Percentiles rank a stretch among this genome's conserved stretches.
These are phyloP conservation scores for Syzygium aqueum DNA, from an alignment of 345 rosid genomes.

Conservation along the genomic window DNA sequence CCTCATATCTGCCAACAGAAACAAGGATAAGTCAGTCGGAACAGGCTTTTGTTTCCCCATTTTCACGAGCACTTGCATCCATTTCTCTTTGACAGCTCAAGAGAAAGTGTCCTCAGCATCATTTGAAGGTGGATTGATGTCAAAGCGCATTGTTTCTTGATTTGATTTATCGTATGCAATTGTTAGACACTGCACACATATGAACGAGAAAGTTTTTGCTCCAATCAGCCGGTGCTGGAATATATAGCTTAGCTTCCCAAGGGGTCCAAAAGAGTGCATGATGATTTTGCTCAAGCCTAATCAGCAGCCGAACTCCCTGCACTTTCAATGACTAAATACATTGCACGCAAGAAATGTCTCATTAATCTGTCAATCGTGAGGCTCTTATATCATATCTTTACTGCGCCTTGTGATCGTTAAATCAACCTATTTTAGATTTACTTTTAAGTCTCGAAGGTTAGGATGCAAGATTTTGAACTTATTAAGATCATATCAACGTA, in stretches of 20 bases:
- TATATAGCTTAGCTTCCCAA: too few relatives aligned
- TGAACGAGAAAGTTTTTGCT: background rate
- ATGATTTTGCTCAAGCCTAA: background rate
- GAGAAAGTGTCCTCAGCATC: background rate
- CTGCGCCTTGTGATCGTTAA: background rate
- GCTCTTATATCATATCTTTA: background rate
- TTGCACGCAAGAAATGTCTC: background rate
- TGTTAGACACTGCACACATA: background rate
- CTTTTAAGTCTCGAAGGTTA: background rate
- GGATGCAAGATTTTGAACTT: background rate
- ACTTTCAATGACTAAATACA: background rate
- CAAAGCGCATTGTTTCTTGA: background rate
- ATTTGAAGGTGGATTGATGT: background rate
- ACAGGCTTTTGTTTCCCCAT: background rate
- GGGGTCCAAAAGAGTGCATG: background rate
- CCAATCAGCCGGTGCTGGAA: background rate
- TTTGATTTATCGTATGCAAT: background rate
- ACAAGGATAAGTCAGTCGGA: background rate
- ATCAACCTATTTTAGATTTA: background rate
- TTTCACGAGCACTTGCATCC: background rate
- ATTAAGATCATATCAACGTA: accelerated
- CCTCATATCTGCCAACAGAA: background rate
- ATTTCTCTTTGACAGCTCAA: background rate
- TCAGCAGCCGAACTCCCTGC: background rate
- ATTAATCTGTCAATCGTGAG: background rate